phyloP scores from a whole-genome alignment of 805 yeast genomes.

The Candida mattraensis region DNA sequence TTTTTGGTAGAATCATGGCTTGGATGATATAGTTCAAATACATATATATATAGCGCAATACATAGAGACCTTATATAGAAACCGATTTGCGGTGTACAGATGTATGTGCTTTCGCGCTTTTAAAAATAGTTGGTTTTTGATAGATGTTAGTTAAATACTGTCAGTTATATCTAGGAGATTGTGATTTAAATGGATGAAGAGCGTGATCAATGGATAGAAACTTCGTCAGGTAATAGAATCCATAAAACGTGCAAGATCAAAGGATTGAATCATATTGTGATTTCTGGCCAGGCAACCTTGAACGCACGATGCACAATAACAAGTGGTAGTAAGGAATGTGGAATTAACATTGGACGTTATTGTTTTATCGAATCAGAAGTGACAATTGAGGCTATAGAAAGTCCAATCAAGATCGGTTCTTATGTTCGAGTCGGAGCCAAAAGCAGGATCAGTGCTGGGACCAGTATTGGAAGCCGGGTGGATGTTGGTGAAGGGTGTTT shows the following conservation, averaged over 20 bases:
- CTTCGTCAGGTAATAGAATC: constrained; percentile 51
- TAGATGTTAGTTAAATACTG: no score
- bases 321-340: constrained; percentile 13
- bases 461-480: constrained; percentile 50
- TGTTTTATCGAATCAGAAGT: constrained; percentile 38
- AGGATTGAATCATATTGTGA: constrained; percentile 43
- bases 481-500: constrained; percentile 42
- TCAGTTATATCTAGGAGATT: no score
- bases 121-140: constrained; percentile 3
- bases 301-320: constrained; percentile 30
- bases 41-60: background rate
- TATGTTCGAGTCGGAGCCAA: constrained; percentile 43
- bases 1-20: constrained; percentile 3
- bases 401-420: constrained; percentile 44
- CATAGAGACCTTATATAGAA: background rate
- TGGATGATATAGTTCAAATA: constrained; percentile 9
- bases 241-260: constrained; percentile 42
- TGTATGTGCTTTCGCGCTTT: no score
- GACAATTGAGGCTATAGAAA: constrained; percentile 34
- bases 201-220: constrained; percentile 42
- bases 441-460: constrained; percentile 33
- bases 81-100: no score
- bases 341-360: constrained; percentile 43
- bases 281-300: constrained; percentile 49
- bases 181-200: no score